Base-by-base conservation (phyloP, 768 basidiomycete genomes). In the Macrocybe gigantea region DNA sequence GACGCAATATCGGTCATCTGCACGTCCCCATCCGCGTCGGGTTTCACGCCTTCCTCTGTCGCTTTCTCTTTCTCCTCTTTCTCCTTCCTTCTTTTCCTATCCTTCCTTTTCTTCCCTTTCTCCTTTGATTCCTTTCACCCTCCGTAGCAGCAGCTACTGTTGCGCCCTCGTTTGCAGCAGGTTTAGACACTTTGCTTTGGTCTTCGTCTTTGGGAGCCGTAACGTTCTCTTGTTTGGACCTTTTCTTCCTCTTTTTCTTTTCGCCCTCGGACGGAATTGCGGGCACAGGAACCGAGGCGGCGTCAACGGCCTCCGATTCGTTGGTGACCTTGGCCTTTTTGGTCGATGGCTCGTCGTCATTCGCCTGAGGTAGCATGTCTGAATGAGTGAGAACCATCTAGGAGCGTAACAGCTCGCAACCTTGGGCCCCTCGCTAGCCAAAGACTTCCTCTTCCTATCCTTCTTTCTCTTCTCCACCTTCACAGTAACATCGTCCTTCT, bases 81-180 rank as follows among this genome's bases (percentile, higher is more conserved):
- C 39, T 59, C 45, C 39, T 59, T 59, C 47, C 58, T 59, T 9
- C 60, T 58, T 50, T 69, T 65, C 48, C 58, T 59, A 34, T 53
- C 51, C 33, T 52, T 54, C 38, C 53, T 52, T 12, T 48, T 43
- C 46, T 41, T 48, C 31, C 49, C 50, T 45, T 50, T 36, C 6
- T 8, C 43, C 10, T 49, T 43, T 22, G 13, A 39, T 32, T 45
- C 50, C 38, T 49, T 49, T 55, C 31, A 45, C 46, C n/a, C 48
- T 31, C 29, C 41, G 41, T 3, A 9, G 29, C 13, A 22, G 22
- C 22, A 22, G 22, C 22, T 22, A 22, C 22, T 22, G 22, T 22
- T 22, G 22, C 22, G 4, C 22, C 22, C 22, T 22, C 22, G 22
- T 22, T 22, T 22, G 4, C 22, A 22, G 22, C 22, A 4, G 22